Evolutionary conservation across 306 rosid genomes (phyloP), one percentile per base, ranked within the genome.

Genomic region (Cicer cuneatum): DNA sequence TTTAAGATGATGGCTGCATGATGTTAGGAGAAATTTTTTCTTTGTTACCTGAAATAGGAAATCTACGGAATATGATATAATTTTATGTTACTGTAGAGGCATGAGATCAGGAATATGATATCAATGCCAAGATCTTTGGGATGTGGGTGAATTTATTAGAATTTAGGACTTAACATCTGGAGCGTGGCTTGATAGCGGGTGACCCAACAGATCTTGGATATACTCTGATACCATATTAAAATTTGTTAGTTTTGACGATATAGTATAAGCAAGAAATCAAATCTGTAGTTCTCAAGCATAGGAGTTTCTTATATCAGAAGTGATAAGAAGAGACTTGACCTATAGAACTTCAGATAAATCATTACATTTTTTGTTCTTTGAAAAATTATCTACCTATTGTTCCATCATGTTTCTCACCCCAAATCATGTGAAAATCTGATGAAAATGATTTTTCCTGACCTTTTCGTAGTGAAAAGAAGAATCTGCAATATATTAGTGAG

Each of bases 31-130:
- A 54, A 29, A 29, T 29, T 3, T 19, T 18, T 54, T 3, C 60
- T 2, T 53, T 54, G 60, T 54, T 19, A 54, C 35, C 29, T 54
- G 12, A 54, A 54, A 54, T 54, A 19, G 60, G 60, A 54, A 54
- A 54, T 54, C 13, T 54, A 29, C 13, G 21, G 35, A 54, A 16
- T 54, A 18, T 19, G 35, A 7, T 19, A 54, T 10, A 54, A 54
- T 18, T 16, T 18, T 8, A 19, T 54, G 29, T 19, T 54, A 47
- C 5, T 7, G 13, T 18, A 19, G 60, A 19, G 60, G 13, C 8
- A 54, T 19, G 60, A 54, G 10, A 54, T 19, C 10, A 3, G 37
- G 60, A 13, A 54, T 54, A 29, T 18, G 35, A 54, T 18, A 54
- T 54, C 60, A 9, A 6, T 18, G 35, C 13, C 24, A 5, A 19